A percentile compares a stretch with the other conserved stretches of the same genome.
Conservation (phyloP, 83 land plant species). For the Thuja plicata region DNA sequence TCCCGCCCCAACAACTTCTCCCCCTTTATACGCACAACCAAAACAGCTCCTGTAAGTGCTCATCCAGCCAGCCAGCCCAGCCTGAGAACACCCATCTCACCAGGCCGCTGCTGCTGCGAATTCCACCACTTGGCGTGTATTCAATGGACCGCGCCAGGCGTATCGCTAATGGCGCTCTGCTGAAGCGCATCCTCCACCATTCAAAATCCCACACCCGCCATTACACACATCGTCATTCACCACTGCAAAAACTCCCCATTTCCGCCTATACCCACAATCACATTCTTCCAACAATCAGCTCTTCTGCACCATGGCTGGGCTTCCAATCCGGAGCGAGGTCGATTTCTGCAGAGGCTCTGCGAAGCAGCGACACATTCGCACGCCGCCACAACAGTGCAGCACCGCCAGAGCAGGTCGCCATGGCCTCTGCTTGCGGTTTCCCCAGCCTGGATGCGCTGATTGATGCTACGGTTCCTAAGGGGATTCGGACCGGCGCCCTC, state of each 20-base stretch:
- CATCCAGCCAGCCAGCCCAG: background rate
- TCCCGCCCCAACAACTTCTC: too few relatives aligned
- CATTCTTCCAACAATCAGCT: background rate
- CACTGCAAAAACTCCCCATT: slow-evolving; percentile 12
- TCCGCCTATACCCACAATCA: background rate
- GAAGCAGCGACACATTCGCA: slow-evolving; percentile 88
- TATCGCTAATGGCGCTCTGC: slow-evolving; percentile 46
- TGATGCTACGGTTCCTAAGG: slow-evolving; percentile 93
- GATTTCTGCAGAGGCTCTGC: slow-evolving; percentile 76
- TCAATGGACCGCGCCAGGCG: slow-evolving; percentile 69
- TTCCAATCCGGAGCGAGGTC: slow-evolving; percentile 22
- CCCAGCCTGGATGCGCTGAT: slow-evolving; percentile 68
- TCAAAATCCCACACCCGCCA: slow-evolving; percentile 25
- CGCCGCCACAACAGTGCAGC: slow-evolving; percentile 91
- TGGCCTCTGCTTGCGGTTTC: slow-evolving; percentile 80
- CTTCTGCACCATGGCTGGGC: background rate
- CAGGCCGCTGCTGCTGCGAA: background rate
- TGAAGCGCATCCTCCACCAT: slow-evolving; percentile 40
- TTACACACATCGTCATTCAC: slow-evolving; percentile 19
- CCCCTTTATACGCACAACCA: too few relatives aligned
- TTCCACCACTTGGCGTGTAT: background rate
- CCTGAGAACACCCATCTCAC: background rate
- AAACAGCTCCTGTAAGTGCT: too few relatives aligned
- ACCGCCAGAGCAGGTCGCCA: slow-evolving; percentile 71
- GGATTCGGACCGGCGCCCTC: slow-evolving; percentile 62